phyloP scores from a whole-genome alignment of 2,329 filamentous ascomycete genomes.

The Colletotrichum liaoningense region DNA sequence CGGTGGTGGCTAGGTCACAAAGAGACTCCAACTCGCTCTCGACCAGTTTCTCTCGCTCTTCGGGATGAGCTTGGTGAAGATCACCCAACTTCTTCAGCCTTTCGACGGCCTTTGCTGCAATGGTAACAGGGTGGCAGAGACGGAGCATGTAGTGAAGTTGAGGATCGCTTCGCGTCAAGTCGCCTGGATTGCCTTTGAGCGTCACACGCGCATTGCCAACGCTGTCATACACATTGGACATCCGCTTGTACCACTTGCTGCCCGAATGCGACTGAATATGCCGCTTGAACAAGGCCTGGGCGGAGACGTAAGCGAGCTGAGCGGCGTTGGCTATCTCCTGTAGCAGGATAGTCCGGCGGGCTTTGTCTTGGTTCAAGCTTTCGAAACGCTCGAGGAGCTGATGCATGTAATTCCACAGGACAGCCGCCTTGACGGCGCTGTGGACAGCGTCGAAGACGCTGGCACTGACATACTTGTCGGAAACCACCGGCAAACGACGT shows the following conservation, averaged over 20 bases:
- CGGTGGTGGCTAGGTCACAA: constrained; percentile 49
- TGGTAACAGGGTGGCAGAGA: constrained; percentile 54
- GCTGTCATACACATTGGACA: constrained; percentile 46
- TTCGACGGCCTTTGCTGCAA: constrained; percentile 46
- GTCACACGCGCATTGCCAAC: constrained; percentile 47
- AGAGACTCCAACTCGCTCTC: constrained; percentile 49
- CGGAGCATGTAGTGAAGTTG: constrained; percentile 57
- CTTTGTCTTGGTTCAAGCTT: constrained; percentile 40
- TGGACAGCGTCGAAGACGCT: constrained; percentile 56
- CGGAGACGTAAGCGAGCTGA: constrained; percentile 54
- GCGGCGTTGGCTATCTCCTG: constrained; percentile 60
- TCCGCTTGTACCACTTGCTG: constrained; percentile 54
- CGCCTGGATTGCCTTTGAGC: constrained; percentile 55
- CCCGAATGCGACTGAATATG: constrained; percentile 49
- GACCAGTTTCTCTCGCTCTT: constrained; percentile 46
- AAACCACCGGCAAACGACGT: constrained; percentile 47
- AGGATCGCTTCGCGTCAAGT: constrained; percentile 49
- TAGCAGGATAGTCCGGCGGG: constrained; percentile 47
- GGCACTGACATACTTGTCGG: constrained; percentile 54
- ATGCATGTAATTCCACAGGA: constrained; percentile 54
- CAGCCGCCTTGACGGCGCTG: constrained; percentile 45
- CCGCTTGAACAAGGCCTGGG: constrained; percentile 53
- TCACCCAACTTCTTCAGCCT: constrained; percentile 55
- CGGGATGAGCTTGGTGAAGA: constrained; percentile 47
- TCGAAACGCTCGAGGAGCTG: constrained; percentile 50